phyloP scores from a whole-genome alignment of 1,284 basidiomycete genomes.

The Tylopilus sp. region DNA sequence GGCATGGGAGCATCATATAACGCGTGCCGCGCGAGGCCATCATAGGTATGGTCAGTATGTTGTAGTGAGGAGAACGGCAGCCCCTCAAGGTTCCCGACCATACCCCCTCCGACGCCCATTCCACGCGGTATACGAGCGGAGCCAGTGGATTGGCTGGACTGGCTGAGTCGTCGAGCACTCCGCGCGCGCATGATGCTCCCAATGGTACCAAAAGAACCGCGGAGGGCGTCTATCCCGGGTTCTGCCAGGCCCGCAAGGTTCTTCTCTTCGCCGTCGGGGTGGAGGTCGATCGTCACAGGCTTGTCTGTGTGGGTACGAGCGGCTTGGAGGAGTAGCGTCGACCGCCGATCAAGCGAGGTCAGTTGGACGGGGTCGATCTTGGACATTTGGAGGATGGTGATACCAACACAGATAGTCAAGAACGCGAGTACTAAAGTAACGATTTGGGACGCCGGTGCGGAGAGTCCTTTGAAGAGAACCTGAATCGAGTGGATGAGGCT shows the following conservation, averaged over 20 bases:
- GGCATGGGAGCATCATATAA: slow-evolving; percentile 75
- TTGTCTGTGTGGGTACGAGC: slow-evolving; percentile 61
- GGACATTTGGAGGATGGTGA: slow-evolving; percentile 94
- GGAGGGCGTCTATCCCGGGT: slow-evolving; percentile 83
- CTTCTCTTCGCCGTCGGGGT: slow-evolving; percentile 48
- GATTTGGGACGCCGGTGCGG: slow-evolving; percentile 71
- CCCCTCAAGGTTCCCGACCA: slow-evolving; percentile 28
- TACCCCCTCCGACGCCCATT: slow-evolving; percentile 28
- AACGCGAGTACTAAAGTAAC: slow-evolving; percentile 92
- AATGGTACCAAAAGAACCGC: slow-evolving; percentile 85
- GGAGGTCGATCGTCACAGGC: slow-evolving; percentile 25
- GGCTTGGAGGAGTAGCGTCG: slow-evolving; percentile 82
- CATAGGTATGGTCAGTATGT: slow-evolving; percentile 31
- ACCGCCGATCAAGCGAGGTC: slow-evolving; percentile 73
- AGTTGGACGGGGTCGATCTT: slow-evolving; percentile 83
- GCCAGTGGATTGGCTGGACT: slow-evolving; percentile 42
- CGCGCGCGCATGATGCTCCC: slow-evolving; percentile 88
- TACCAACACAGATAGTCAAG: slow-evolving; percentile 84
- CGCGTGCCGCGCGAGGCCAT: slow-evolving; percentile 66
- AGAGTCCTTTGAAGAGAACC: slow-evolving; percentile 90
- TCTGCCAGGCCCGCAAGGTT: slow-evolving; percentile 55
- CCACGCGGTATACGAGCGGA: slow-evolving; percentile 29
- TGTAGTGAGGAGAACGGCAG: slow-evolving; percentile 23
- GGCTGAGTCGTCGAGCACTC: slow-evolving; percentile 60
- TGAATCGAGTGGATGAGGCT: slow-evolving; percentile 22